Evolutionary conservation across 176 grass and related monocot species (phyloP).

Genomic region (Oryza rufipogon): DNA sequence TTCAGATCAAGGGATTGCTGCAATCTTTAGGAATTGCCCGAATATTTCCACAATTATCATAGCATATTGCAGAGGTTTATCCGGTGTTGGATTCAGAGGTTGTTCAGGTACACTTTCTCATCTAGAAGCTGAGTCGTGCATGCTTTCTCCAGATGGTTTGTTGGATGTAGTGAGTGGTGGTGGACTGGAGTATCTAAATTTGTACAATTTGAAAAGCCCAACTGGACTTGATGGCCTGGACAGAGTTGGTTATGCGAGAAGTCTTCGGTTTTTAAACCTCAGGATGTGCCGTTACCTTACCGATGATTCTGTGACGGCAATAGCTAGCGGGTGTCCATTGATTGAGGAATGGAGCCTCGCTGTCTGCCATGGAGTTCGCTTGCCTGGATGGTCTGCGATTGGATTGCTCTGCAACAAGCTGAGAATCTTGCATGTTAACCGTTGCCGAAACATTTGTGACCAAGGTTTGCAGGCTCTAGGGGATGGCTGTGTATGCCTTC

Average conservation of each 20-base stretch:
- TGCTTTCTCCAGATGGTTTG: slow-evolving; percentile 69
- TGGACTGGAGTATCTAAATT: slow-evolving; percentile 71
- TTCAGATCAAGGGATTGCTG: slow-evolving; percentile 71
- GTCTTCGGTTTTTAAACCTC: slow-evolving; percentile 67
- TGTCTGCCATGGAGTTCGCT: slow-evolving; percentile 69
- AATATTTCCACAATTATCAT: slow-evolving; percentile 63
- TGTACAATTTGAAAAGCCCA: slow-evolving; percentile 60
- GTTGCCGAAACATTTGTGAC: slow-evolving; percentile 71
- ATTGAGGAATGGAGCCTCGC: slow-evolving; percentile 86
- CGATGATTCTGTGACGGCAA: slow-evolving; percentile 60
- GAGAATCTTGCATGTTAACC: slow-evolving; percentile 78
- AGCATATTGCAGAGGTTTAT: slow-evolving; percentile 65
- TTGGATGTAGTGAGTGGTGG: slow-evolving; percentile 50
- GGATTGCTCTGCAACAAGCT: slow-evolving; percentile 61
- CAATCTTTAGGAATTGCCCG: slow-evolving; percentile 51
- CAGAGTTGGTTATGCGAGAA: slow-evolving; percentile 52
- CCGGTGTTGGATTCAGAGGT: slow-evolving; percentile 70
- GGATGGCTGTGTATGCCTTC: slow-evolving; percentile 55
- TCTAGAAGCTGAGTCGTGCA: slow-evolving; percentile 85
- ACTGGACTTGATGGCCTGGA: slow-evolving; percentile 54
- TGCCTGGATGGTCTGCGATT: slow-evolving; percentile 77
- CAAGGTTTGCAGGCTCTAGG: slow-evolving; percentile 62
- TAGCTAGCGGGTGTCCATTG: slow-evolving; percentile 71
- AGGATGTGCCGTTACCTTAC: slow-evolving; percentile 69
- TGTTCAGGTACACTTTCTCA: slow-evolving; percentile 62